Base-by-base conservation (phyloP, 1,284 basidiomycete genomes). In the Cystobasidium sp. region DNA sequence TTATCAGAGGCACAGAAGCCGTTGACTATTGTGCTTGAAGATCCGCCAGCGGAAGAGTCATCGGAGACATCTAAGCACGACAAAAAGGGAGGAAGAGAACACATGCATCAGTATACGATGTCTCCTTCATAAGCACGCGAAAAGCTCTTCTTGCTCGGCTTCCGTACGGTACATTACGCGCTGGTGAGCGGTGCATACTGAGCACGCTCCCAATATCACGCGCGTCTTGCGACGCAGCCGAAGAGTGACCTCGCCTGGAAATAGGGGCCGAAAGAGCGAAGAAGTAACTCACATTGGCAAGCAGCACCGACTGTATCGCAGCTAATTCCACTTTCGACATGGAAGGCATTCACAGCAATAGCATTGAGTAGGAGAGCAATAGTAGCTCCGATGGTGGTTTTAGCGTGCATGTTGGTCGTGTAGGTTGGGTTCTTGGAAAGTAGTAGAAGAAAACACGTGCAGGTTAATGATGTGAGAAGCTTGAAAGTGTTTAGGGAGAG, bases 251-350 rank as follows among this genome's bases (percentile, higher is more conserved):
- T 47, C 52, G 64, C 37, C 64, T 46, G 61, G 12, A 37, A 22
- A 44, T 9, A 63, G 41, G 12, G 46, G 31, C 22, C 9, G 7
- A 39, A 44, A 51, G 18, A 24, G 46, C 43, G 66, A 46, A 31
- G n/a, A 53, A 59, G 47, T 3, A 51, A 73, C 70, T 55, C 37
- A 73, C 70, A 73, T 20, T 52, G 56, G 70, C 70, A 73, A 55
- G 70, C 47, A 47, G 41, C 62, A 37, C 70, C 70, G 51, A 73
- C 63, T 20, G 62, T 58, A 53, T 63, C 43, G 53, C 70, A 73
- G 22, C 49, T 14, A 39, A 55, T 73, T 39, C 70, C 70, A 22
- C 51, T 66, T 52, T 73, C 70, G 24, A 73, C 70, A 52, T 73
- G 70, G 70, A 73, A 73, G 20, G 70, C 70, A 20, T 65, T 39